Conservation (phyloP, 805 yeast genomes). For the Zygosaccharomyces kombuchaensis region DNA sequence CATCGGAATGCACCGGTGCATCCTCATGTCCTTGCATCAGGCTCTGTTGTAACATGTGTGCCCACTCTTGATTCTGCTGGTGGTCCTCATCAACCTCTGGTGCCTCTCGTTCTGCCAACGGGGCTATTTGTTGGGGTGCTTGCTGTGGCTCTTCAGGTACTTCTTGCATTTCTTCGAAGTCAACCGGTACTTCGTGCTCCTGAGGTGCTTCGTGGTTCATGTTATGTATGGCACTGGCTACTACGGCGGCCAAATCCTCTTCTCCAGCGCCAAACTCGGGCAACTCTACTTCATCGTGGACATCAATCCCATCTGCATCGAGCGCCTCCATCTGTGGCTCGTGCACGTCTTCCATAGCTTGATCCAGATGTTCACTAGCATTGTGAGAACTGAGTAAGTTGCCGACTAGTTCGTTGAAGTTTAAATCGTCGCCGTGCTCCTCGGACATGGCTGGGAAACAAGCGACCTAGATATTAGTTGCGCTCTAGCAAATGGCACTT, state of each 20-base stretch:
- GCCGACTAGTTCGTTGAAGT: slow-evolving; percentile 34
- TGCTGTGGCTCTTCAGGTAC: background rate
- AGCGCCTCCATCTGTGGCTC: background rate
- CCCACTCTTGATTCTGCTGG: slow-evolving; percentile 31
- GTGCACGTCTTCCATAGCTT: slow-evolving; percentile 1
- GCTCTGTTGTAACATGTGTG: slow-evolving; percentile 30
- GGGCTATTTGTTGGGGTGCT: background rate
- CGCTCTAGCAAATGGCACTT: background rate
- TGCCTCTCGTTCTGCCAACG: background rate
- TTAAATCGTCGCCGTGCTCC: slow-evolving; percentile 30
- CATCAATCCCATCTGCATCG: slow-evolving; percentile 4
- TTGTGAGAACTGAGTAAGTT: slow-evolving; percentile 29
- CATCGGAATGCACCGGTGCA: slow-evolving; percentile 9
- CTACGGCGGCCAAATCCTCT: slow-evolving; percentile 38
- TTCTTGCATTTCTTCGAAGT: background rate
- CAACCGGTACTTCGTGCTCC: slow-evolving; percentile 2
- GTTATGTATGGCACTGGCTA: slow-evolving; percentile 38
- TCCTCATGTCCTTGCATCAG: slow-evolving; percentile 17
- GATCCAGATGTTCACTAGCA: slow-evolving; percentile 8
- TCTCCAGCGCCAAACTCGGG: slow-evolving; percentile 23
- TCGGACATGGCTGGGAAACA: slow-evolving; percentile 18
- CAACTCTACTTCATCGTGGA: slow-evolving; percentile 6
- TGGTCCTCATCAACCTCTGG: slow-evolving; percentile 9
- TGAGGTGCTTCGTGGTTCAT: slow-evolving; percentile 16
- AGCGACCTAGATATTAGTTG: background rate